phyloP scores from a whole-genome alignment of 257 asterid genomes.

The Solanum etuberosum region DNA sequence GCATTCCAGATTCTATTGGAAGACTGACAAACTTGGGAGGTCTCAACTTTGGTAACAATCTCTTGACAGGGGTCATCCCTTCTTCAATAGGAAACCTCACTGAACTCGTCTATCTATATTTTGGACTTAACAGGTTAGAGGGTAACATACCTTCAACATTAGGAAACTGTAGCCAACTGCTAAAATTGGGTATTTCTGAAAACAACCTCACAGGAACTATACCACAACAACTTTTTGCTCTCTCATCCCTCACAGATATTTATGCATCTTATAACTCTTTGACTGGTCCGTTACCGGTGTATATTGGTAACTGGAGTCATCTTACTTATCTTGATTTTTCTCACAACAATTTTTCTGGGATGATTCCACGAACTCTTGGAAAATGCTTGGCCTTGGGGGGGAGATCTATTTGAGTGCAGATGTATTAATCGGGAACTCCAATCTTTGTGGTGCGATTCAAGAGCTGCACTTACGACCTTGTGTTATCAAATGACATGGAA shows the following conservation, averaged over 20 bases:
- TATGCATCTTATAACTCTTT: conserved; percentile 23
- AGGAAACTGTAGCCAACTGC: conserved; percentile 21
- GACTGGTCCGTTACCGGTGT: conserved; percentile 20
- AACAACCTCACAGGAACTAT: conserved; percentile 33
- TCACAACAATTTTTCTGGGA: conserved; percentile 19
- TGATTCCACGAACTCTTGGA: conserved; percentile 19
- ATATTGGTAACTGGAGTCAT: conserved; percentile 21
- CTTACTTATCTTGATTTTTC: conserved; percentile 12
- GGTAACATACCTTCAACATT: conserved; percentile 32
- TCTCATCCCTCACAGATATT: conserved; percentile 17
- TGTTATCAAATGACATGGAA: background rate
- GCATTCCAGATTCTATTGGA: conserved; percentile 32
- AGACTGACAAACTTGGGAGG: conserved; percentile 21
- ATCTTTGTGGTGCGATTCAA: conserved; percentile 32
- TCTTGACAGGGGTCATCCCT: conserved; percentile 25
- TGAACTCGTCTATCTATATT: conserved; percentile 7
- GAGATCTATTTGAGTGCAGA: conserved; percentile 7
- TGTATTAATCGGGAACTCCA: conserved; percentile 12
- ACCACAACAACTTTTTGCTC: conserved; percentile 23
- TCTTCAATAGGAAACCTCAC: conserved; percentile 28
- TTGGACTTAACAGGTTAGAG: conserved; percentile 27
- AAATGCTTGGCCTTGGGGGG: conserved; percentile 18
- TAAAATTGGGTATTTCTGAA: conserved; percentile 6
- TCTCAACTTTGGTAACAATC: conserved; percentile 21
- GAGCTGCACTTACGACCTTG: conserved; percentile 22